Evolutionary conservation across 345 rosid genomes (phyloP).

Genomic region (Salix suchowensis): DNA sequence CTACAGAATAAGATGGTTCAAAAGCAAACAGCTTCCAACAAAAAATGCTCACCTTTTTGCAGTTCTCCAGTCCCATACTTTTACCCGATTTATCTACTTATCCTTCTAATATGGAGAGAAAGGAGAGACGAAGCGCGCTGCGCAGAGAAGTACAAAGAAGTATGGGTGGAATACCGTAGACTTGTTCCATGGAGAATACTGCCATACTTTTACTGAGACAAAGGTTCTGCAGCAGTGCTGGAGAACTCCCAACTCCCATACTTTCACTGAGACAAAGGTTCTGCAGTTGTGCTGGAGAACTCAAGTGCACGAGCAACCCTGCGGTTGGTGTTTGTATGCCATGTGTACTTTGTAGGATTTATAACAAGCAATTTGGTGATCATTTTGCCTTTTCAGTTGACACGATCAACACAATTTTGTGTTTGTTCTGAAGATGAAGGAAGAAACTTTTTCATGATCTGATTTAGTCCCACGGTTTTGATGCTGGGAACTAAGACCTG

Average conservation of each 20-base stretch:
- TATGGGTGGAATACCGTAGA: slow-evolving; percentile 73
- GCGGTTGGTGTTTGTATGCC: not conserved
- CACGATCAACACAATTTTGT: not conserved
- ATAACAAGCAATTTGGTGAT: not conserved
- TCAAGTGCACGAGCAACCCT: not conserved
- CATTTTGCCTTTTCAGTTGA: not conserved
- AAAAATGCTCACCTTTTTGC: slow-evolving; percentile 19
- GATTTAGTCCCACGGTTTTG: not conserved
- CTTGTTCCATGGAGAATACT: slow-evolving; percentile 90
- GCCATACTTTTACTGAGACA: slow-evolving; percentile 63
- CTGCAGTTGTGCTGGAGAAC: not conserved
- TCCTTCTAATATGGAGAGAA: slow-evolving; percentile 86
- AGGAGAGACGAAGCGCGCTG: slow-evolving; percentile 83
- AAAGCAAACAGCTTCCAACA: not conserved
- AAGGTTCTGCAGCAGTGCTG: not conserved
- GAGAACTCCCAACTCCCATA: slow-evolving; percentile 64
- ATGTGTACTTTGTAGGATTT: not conserved
- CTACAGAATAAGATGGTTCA: not conserved
- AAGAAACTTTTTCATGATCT: not conserved
- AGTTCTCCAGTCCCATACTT: slow-evolving; percentile 80
- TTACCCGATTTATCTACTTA: slow-evolving; percentile 78
- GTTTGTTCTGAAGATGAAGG: not conserved
- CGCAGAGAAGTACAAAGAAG: slow-evolving; percentile 79
- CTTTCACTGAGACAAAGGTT: slow-evolving; percentile 37
- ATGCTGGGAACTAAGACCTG: not conserved